Base-by-base conservation (phyloP, 2,329 filamentous ascomycete genomes). In the Stagonosporopsis vannaccii region DNA sequence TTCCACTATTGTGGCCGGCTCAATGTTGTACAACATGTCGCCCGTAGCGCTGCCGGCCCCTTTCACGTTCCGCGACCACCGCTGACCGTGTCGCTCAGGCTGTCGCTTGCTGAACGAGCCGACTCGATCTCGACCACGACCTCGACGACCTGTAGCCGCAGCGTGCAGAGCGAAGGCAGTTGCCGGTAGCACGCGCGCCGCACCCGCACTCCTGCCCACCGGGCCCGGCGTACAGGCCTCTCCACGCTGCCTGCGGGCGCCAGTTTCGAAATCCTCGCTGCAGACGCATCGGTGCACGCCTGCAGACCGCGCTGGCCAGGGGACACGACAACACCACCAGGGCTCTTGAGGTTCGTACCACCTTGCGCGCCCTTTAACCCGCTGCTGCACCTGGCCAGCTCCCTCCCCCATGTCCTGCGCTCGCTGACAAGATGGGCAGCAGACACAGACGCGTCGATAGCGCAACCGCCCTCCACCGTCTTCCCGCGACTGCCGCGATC, bases 1-100 rank as follows among this genome's bases (percentile, higher is more conserved):
- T 71, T 68, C 65, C 65, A 67, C 63, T 45, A 51, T 62, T 58
- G 66, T 68, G 67, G 62, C 65, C 67, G 64, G 61, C 60, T 45
- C 68, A 67, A 71, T 70, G 67, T 69, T 59, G 71, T 72, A 74
- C 73, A 59, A 61, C 72, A 71, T 57, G 56, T 65, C 62, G 70
- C 61, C 66, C 58, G 65, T 63, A 63, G 64, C 66, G 62, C 62
- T 53, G 56, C 61, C 47, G 63, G 53, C 63, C 68, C 66, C 66
- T 68, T 70, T 68, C 66, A 62, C 60, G 51, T 62, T 61, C 57
- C 58, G 59, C 60, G 56, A 56, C 62, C 55, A 63, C 56, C 58
- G 68, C 71, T 75, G 68, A 75, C 68, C 58, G 62, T 51, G 51
- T 61, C 59, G 58, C 52, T 48, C 62, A 73, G 70, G 61, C 63